Base-by-base conservation (phyloP, 208 protist genomes). In the Borovskyia barvae region DNA sequence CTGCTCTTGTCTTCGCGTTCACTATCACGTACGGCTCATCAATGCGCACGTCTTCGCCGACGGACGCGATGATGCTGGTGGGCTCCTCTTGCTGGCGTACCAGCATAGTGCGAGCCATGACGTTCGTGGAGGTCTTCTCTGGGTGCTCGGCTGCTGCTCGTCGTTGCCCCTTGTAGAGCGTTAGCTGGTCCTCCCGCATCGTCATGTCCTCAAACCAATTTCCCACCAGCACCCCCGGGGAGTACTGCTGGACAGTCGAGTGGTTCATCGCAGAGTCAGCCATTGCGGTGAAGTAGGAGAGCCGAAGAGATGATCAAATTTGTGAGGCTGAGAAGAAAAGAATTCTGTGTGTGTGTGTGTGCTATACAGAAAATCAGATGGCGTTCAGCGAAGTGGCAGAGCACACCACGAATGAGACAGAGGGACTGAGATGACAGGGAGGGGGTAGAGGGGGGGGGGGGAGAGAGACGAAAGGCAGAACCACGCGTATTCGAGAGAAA, bases 171-270 rank as follows among this genome's bases (percentile, higher is more conserved):
- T 73, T 72, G 77, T 90, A 94, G 40, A 85, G 59, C 35, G 52
- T 69, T 29, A 91, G 64, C 52, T 86, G 81, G 46, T 90, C 85
- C 49, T 91, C 80, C 39, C 66, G 74, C 30, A 80, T 55, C 4
- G 71, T 71, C 69, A 89, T 83, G 47, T 96, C 87, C 55, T 96
- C 87, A 19, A 82, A 77, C 87, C 90, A 96, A 57, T 96, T 96
- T 6, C 90, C 90, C 19, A 93, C 66, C 42, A 94, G 67, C 12
- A 93, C 87, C 19, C 90, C 81, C 25, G 81, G 83, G 20, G 82
- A 92, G 79, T 94, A 96, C 68, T 59, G 28, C 29, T 70, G 59
- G 20, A 73, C 73, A 30, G 63, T 77, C 49, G 37, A 37, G n/a
- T 63, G 42, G n/a, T 71, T 54, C 53, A 86, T 72, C 11, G 29